A percentile compares a stretch with the other conserved stretches of the same genome.
Conservation (phyloP, 345 rosid genomes). For the Ceriops tagal region DNA sequence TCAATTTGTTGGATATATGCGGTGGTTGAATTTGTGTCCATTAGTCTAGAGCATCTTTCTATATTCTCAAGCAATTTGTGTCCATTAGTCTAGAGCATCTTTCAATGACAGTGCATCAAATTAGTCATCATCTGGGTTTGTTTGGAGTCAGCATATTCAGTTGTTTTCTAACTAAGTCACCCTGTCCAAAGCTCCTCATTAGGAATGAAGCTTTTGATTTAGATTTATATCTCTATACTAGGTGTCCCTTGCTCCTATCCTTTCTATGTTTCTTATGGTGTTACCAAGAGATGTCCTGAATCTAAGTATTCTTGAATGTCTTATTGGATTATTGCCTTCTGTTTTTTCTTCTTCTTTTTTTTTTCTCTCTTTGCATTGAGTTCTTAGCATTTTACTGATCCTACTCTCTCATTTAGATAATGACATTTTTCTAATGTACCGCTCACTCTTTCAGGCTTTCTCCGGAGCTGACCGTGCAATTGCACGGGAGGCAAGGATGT, state of each 20-base stretch:
- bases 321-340: neutral
- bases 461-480: conserved; percentile 83
- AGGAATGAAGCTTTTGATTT: neutral
- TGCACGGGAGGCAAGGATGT: conserved; percentile 42
- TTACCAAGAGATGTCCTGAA: neutral
- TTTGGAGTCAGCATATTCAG: neutral
- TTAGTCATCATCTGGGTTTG: neutral
- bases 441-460: conserved; percentile 62
- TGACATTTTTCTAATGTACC: conserved; percentile 14
- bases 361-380: neutral
- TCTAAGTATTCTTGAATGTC: neutral
- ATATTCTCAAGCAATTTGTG: neutral
- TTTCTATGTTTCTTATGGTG: neutral
- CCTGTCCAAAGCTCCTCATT: too few species aligned
- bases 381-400: neutral
- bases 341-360: neutral
- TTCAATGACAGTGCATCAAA: neutral
- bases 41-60: neutral
- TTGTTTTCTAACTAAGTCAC: neutral
- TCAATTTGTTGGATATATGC: neutral
- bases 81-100: neutral
- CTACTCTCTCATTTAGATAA: neutral
- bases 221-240: neutral
- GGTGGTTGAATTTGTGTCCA: neutral
- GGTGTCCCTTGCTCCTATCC: neutral